Percentiles rank a stretch among this genome's conserved stretches.
Evolutionary conservation across 2,329 filamentous ascomycete genomes (phyloP).

Genomic region (Fusarium napiforme): DNA sequence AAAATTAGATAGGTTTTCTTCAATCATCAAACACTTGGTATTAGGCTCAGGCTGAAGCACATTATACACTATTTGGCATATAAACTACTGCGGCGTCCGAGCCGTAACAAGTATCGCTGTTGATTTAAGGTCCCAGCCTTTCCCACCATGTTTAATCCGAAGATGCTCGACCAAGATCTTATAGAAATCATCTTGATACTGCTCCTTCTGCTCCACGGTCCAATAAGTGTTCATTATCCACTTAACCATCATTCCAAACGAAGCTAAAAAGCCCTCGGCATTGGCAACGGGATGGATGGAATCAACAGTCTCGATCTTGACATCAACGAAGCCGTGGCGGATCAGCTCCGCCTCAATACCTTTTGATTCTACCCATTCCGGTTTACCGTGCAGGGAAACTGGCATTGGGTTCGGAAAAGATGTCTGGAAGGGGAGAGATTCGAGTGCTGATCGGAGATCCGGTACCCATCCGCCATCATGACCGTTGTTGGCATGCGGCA

Average conservation of each 20-base stretch:
- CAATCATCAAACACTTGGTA: too few relatives aligned
- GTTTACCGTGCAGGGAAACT: rapidly evolving
- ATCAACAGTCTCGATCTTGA: neutral
- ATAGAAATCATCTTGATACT: neutral
- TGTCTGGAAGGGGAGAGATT: neutral
- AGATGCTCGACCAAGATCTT: neutral
- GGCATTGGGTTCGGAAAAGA: neutral
- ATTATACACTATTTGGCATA: rapidly evolving
- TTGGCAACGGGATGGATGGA: neutral
- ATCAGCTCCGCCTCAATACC: too few relatives aligned
- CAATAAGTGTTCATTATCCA: neutral
- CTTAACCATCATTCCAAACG: neutral
- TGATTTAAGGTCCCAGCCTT: neutral
- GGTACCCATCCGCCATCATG: neutral
- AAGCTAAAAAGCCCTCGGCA: neutral
- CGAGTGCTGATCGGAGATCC: neutral
- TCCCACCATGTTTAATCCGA: neutral
- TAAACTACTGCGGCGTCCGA: neutral
- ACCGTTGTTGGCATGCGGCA: neutral
- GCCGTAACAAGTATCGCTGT: neutral
- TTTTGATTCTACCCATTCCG: too few relatives aligned
- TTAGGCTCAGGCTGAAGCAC: too few relatives aligned
- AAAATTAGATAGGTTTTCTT: neutral
- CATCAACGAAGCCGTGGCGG: rapidly evolving
- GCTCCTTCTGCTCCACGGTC: neutral